A percentile compares a stretch with the other conserved stretches of the same genome.
Evolutionary conservation across 2,329 filamentous ascomycete species (phyloP).

Genomic region (Talaromyces marneffei): DNA sequence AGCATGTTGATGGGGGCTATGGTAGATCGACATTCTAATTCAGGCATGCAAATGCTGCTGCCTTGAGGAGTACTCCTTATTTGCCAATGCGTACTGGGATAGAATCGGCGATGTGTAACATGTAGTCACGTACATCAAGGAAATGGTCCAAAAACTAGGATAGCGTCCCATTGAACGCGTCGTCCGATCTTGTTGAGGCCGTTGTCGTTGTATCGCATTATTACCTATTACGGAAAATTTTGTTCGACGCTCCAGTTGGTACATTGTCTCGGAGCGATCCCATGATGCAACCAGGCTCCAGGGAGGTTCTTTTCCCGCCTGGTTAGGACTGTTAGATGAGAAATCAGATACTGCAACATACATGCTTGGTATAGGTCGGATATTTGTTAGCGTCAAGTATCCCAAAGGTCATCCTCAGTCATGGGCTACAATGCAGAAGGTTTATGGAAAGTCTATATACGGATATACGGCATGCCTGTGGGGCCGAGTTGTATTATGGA

Average conservation of each 20-base stretch:
- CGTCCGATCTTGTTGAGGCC: background rate
- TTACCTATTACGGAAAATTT: background rate
- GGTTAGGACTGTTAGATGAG: background rate
- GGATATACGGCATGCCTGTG: background rate
- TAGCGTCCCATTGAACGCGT: background rate
- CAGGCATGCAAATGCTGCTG: slow-evolving; percentile 1
- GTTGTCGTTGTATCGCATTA: background rate
- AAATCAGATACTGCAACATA: background rate
- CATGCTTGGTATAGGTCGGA: background rate
- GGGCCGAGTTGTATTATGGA: background rate
- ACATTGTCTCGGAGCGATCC: slow-evolving; percentile 41
- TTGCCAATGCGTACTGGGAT: background rate
- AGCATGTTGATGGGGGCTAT: background rate
- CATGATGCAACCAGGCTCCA: slow-evolving; percentile 44
- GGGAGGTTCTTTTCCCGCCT: background rate
- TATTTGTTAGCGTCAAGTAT: background rate
- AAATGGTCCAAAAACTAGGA: background rate
- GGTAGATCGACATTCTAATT: background rate
- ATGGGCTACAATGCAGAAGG: too few species aligned
- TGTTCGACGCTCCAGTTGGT: slow-evolving; percentile 49
- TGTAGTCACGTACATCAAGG: too few species aligned
- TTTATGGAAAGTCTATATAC: background rate
- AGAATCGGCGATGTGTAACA: background rate
- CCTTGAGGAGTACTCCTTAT: background rate
- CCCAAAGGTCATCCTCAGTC: too few species aligned